Evolutionary conservation across 2,329 filamentous ascomycete genomes (phyloP), one percentile per base, ranked within the genome.

Genomic region (Calonectria pauciramosa): DNA sequence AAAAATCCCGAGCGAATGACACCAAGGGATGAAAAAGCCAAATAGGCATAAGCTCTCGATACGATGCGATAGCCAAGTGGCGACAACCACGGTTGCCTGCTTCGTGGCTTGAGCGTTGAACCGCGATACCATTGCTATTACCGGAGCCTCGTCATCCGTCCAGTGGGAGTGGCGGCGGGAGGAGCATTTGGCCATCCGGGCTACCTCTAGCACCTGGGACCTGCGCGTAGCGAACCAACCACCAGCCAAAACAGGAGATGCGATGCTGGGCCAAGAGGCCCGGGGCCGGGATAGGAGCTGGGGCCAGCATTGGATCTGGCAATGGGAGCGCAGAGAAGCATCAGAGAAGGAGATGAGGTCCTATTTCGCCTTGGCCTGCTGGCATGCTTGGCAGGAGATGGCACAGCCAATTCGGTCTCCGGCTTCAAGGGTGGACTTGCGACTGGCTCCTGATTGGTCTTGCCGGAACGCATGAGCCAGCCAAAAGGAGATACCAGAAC

Each of bases 401-500:
- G 20, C 66, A 54, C 44, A 63, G 28, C 41, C 41, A 11, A 41
- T 65, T 68, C 63, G 20, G 36, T 36, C 20, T 28, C 26, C 18
- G 36, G 28, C 54, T 36, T 18, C 41, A 68, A 44, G 38, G 60
- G 26, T 34, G 60, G 26, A 44, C 30, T 49, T 54, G 54, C 63
- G 36, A 54, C 44, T 41, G 49, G 49, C 23, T 26, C 34, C 41
- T 75, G 70, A 74, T 77, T 75, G 73, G 68, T 59, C 18, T 52
- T 56, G 32, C 20, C 69, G 30, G 71, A 73, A 71, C 54, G 67
- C 47, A 80, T 73, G 71, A 51, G 56, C 51, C 70, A 70, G 44
- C 54, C 52, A 73, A 77, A 78, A 72, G 65, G 68, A 68, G 74
- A 70, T 71, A 30, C 20, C 69, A 36, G 56, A 73, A 68, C 20